These are phyloP conservation scores for Solanum ossicruentum DNA, from an alignment of 257 asterid species.

Conservation along the genomic window DNA sequence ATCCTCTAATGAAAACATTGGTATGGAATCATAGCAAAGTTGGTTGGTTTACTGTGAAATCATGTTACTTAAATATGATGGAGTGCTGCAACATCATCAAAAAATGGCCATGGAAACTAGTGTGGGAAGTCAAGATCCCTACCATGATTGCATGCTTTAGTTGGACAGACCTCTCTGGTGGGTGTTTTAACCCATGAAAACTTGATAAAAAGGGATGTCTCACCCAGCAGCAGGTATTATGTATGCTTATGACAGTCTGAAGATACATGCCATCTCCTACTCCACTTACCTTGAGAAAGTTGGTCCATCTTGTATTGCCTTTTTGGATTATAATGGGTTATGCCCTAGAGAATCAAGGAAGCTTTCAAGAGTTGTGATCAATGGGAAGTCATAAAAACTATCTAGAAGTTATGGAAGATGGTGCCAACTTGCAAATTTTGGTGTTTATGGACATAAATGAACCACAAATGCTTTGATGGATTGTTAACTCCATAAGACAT, in stretches of 20 bases:
- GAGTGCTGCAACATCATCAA: background rate
- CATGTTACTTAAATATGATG: background rate
- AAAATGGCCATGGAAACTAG: background rate
- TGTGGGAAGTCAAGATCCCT: background rate
- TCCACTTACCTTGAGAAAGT: background rate
- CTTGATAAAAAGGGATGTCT: background rate
- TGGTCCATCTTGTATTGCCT: background rate
- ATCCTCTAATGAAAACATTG: background rate
- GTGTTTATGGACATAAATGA: background rate
- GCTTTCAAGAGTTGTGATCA: background rate
- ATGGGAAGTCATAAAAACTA: background rate
- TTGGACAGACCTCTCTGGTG: background rate
- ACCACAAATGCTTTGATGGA: background rate
- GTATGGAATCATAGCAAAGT: background rate
- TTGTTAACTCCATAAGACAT: background rate
- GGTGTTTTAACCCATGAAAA: background rate
- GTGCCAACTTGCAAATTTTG: background rate
- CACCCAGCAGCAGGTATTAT: background rate
- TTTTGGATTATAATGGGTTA: background rate
- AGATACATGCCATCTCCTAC: background rate
- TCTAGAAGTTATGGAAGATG: background rate
- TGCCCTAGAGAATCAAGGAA: background rate
- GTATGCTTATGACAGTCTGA: background rate
- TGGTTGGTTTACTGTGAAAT: background rate
- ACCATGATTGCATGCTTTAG: background rate